Percentiles rank a stretch among this genome's conserved stretches.
Conservation (phyloP, 306 rosid genomes). For the Urtica urens region DNA sequence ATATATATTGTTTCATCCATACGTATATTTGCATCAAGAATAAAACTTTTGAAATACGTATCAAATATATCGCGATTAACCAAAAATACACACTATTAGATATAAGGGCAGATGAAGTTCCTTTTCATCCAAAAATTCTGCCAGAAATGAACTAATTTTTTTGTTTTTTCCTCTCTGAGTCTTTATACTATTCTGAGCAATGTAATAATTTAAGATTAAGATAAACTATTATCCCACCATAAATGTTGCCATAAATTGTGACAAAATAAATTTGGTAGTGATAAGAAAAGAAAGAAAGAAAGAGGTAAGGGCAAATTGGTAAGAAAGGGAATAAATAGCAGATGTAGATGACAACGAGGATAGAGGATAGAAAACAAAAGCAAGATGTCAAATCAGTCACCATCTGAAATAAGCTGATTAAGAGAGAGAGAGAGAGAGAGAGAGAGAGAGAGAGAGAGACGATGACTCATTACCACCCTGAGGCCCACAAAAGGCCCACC, state of each 20-base stretch:
- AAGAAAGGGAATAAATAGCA: constrained; percentile 1
- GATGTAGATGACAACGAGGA: constrained; percentile 20
- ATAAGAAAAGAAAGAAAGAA: not conserved
- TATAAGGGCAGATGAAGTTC: too few species aligned
- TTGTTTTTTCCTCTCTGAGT: too few species aligned
- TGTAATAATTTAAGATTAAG: not conserved
- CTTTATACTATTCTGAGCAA: too few species aligned
- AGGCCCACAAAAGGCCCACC: constrained; percentile 5
- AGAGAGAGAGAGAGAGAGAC: constrained; percentile 1
- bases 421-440: constrained; percentile 29
- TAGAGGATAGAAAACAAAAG: constrained; percentile 18
- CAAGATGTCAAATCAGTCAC: constrained; percentile 26
- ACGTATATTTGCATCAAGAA: too few species aligned
- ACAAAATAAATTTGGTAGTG: not conserved
- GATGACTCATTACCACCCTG: constrained; percentile 15
- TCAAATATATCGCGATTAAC: too few species aligned
- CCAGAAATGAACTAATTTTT: too few species aligned
- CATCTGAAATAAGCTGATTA: constrained; percentile 24
- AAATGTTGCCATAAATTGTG: not conserved
- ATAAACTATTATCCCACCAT: too few species aligned
- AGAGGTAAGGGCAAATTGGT: not conserved
- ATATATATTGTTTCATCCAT: too few species aligned
- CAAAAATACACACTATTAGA: too few species aligned
- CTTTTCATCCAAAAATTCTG: too few species aligned
- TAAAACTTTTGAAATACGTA: too few species aligned